Base-by-base conservation (phyloP, 2,329 filamentous ascomycete genomes). In the Xylariaceae sp. region DNA sequence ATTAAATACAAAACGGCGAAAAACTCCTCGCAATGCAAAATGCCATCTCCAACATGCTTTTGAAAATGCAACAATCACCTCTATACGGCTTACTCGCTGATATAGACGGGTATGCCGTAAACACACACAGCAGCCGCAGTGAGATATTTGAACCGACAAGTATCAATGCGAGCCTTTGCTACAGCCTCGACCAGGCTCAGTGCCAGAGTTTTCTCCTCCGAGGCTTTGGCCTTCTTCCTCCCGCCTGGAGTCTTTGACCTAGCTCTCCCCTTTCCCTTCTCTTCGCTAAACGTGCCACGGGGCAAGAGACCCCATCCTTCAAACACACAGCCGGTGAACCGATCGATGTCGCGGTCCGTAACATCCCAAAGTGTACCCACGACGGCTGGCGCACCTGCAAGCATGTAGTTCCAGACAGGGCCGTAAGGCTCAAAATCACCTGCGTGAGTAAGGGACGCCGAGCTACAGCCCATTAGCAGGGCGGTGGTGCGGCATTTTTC, bases 351-450 rank as follows among this genome's bases (percentile, higher is more conserved):
- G 62, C 89, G 89, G 67, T 99, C 94, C 10, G 94, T 99, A 44
- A 99, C 94, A 68, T 99, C 94, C 94, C 94, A 99, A 35, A 99
- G 75, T 14, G 91, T 96, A 41, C 90, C 94, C 2, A 97, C 84
- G 10, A 97, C 82, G 0, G 92, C 90, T 3, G 90, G 90, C 59
- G 81, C 83, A 1, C 90, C 92, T 0, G 90, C 91, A 58, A 92
- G 84, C 70, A 99, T 84, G 71, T 97, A 97, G 61, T 91, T 90
- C 72, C 91, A 84, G 19, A 94, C 88, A 48, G 92, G 90, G 1
- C 94, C 92, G 59, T 88, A 86, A n/a, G 87, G 85, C 67, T 97
- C 91, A 62, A 95, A 96, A 55, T 90, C 86, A 44, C 92, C 92
- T 11, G 85, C 84, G 60, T 94, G 88, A 1, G 78, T 82, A 45